phyloP scores from a whole-genome alignment of 2,329 filamentous ascomycete genomes.

The Aaosphaeria pasadenensis region DNA sequence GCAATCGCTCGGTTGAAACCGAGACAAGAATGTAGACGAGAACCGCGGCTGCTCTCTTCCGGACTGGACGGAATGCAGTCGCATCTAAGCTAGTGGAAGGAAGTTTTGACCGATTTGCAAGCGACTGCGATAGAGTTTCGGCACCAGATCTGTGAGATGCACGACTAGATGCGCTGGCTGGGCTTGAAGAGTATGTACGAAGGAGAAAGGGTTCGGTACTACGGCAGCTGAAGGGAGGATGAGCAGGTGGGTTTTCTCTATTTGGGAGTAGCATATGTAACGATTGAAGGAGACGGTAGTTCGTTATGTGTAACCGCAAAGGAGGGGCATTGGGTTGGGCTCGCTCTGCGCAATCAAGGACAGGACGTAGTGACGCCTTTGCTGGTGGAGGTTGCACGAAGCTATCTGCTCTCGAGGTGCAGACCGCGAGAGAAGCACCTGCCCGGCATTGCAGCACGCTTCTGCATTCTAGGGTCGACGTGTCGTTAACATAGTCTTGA shows the following conservation, averaged over 20 bases:
- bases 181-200: not conserved
- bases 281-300: slow-evolving; percentile 25
- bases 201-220: slow-evolving; percentile 2
- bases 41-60: too few species aligned
- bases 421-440: too few species aligned
- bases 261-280: slow-evolving; percentile 35
- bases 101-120: too few species aligned
- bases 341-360: too few species aligned
- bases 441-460: too few species aligned
- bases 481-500: too few species aligned
- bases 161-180: not conserved
- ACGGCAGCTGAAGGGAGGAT: slow-evolving; percentile 4
- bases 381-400: slow-evolving; percentile 13
- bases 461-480: too few species aligned
- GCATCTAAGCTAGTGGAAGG: too few species aligned
- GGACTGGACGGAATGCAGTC: too few species aligned
- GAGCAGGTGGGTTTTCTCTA: slow-evolving; percentile 3
- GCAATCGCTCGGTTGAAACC: slow-evolving; percentile 21
- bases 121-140: too few species aligned
- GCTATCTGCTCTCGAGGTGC: too few species aligned
- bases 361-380: slow-evolving; percentile 7
- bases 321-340: too few species aligned
- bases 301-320: slow-evolving; percentile 20
- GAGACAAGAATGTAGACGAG: slow-evolving; percentile 5
- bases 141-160: not conserved